These are phyloP conservation scores for Talaromyces albobiverticillius DNA, from an alignment of 2,329 filamentous ascomycete species.

Conservation along the genomic window DNA sequence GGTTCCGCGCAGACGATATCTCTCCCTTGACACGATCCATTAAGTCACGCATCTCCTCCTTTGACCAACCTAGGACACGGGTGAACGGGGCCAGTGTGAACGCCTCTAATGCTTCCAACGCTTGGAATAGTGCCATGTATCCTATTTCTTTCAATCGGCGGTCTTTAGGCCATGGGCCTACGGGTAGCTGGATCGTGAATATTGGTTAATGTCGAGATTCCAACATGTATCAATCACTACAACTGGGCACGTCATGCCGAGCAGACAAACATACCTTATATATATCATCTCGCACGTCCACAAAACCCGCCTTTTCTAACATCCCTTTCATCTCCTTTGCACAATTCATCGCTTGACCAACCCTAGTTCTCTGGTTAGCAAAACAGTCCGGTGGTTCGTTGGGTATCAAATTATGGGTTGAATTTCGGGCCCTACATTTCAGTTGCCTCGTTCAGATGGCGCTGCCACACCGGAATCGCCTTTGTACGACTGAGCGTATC, in stretches of 20 bases:
- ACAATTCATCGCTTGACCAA: conserved; percentile 9
- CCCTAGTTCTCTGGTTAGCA: not conserved
- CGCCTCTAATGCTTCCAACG: conserved; percentile 21
- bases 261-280: conserved; percentile 11
- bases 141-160: conserved; percentile 23
- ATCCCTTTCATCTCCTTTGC: conserved; percentile 6
- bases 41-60: conserved; percentile 21
- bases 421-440: conserved; percentile 3
- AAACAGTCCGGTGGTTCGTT: not conserved
- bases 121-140: conserved; percentile 13
- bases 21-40: conserved; percentile 20
- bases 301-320: conserved; percentile 10
- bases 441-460: conserved; percentile 12
- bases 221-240: not conserved
- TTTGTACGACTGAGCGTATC: conserved; percentile 8
- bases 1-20: conserved; percentile 18
- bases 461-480: conserved; percentile 9
- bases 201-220: not conserved
- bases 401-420: not conserved
- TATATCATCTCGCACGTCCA: conserved; percentile 12
- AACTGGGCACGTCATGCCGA: too few species aligned
- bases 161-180: conserved; percentile 26
- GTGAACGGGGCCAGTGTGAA: conserved; percentile 22
- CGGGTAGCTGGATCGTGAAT: conserved; percentile 14
- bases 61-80: conserved; percentile 23